Conservation (phyloP, 768 basidiomycete genomes). For the Rhodotorula taiwanensis region DNA sequence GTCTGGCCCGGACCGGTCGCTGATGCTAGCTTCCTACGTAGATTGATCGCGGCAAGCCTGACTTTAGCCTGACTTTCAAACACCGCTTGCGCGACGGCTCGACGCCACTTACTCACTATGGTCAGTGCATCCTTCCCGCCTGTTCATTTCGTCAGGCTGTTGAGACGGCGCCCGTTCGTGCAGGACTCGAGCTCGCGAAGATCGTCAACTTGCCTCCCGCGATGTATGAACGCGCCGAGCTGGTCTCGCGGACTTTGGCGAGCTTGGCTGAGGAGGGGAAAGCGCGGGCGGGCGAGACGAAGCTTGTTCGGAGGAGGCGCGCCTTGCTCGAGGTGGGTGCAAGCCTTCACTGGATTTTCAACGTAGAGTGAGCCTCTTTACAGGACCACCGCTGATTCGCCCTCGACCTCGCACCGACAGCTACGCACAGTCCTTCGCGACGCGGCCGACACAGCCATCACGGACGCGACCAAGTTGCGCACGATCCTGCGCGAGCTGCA, state of each 20-base stretch:
- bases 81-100: slow-evolving; percentile 45
- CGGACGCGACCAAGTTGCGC: neutral
- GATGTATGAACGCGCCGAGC: slow-evolving; percentile 49
- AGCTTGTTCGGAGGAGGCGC: slow-evolving; percentile 10
- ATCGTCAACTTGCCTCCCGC: slow-evolving; percentile 75
- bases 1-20: neutral
- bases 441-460: neutral
- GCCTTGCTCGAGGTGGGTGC: slow-evolving; percentile 16
- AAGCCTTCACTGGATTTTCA: too few relatives aligned
- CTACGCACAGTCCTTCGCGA: slow-evolving; percentile 1
- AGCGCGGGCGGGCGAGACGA: neutral
- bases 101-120: slow-evolving; percentile 42
- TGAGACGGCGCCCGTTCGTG: neutral
- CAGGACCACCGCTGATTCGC: too few relatives aligned
- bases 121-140: slow-evolving; percentile 17
- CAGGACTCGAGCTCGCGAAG: slow-evolving; percentile 81
- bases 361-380: too few relatives aligned
- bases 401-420: too few relatives aligned
- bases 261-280: slow-evolving; percentile 7
- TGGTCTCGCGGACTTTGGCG: slow-evolving; percentile 18
- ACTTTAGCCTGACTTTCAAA: slow-evolving; percentile 42
- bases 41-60: slow-evolving; percentile 29
- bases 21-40: slow-evolving; percentile 8
- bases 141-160: neutral
- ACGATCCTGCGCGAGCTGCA: neutral